Base-by-base conservation (phyloP, 192 early-diverging fungal species). In the Linnemannia schmuckeri region DNA sequence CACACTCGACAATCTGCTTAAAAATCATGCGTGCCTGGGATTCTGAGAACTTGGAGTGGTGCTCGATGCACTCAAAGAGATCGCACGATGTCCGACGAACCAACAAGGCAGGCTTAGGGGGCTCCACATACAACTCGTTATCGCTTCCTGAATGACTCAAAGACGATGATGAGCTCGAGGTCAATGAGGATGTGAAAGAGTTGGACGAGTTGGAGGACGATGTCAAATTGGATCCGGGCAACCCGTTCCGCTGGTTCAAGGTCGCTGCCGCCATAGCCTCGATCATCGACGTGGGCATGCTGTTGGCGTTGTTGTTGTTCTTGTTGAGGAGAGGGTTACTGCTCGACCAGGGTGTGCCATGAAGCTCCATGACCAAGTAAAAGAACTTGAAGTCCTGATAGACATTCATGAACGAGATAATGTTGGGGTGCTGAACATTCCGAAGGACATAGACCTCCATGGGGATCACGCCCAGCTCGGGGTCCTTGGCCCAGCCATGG, bases 341-440 rank as follows among this genome's bases (percentile, higher is more conserved):
- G 33, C 81, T 80, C 33, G 80, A 77, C 94, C 93, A 94, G 30
- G 91, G 92, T 24, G 90, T 90, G 42, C 94, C 94, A 46, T 93
- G 92, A 30, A 95, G 75, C 74, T 95, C 93, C 94, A 94, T 94
- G 47, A 95, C 92, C 18, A 95, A 84, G 74, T 93, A 91, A 79
- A 90, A 91, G 75, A 90, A 91, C 70, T 80, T 82, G 44, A 78
- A 74, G 76, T 93, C 92, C 82, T 94, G 90, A 71, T 89, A 93
- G 49, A 88, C 85, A 77, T 92, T 93, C 30, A 91, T 47, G 71
- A 90, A 94, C 7, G 71, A 87, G 70, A 94, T 90, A 66, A 94
- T 90, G 74, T 83, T 89, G 47, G 81, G 79, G 72, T 95, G 94
- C 12, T 82, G 80, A 13, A 95, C 90, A 46, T 92, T 91, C n/a